These are phyloP conservation scores for Cutaneotrichosporon cyanovorans DNA, from an alignment of 1,284 basidiomycete genomes.

Conservation along the genomic window DNA sequence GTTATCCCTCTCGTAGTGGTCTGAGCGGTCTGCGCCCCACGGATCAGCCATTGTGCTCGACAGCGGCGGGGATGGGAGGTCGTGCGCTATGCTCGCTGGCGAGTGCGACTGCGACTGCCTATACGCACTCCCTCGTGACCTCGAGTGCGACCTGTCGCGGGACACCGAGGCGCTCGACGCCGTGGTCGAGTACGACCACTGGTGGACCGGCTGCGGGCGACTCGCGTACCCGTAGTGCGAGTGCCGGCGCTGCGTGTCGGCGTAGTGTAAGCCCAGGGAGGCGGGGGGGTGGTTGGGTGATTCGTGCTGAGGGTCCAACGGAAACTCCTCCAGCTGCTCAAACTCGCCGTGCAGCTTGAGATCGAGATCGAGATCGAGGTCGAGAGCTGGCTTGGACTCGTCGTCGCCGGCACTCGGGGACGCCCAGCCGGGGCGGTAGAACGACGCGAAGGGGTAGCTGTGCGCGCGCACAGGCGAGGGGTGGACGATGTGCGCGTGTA, in stretches of 20 bases:
- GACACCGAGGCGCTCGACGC: no score
- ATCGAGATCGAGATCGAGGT: no score
- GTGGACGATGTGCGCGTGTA: conserved; percentile 12
- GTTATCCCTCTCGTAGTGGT: neutral
- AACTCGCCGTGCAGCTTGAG: no score
- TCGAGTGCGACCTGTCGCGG: neutral
- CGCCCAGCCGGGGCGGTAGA: neutral
- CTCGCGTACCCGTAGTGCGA: neutral
- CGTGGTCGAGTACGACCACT: neutral
- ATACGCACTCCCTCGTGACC: neutral
- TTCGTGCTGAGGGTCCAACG: no score
- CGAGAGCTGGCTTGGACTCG: no score
- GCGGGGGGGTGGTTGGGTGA: no score
- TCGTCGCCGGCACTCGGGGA: neutral
- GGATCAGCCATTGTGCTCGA: conserved; percentile 16
- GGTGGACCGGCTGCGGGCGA: neutral
- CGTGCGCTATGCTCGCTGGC: conserved; percentile 4
- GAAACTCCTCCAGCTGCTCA: no score
- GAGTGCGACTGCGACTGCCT: conserved; percentile 1
- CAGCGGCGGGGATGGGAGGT: conserved; percentile 16
- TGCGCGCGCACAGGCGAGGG: conserved; percentile 19
- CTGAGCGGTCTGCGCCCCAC: conserved; percentile 10
- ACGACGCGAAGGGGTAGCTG: conserved; percentile 10
- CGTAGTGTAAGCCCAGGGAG: no score
- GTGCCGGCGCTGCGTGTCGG: neutral